Base-by-base conservation (phyloP, 139 green algal genomes). In the Chlamydomonas asymmetrica region DNA sequence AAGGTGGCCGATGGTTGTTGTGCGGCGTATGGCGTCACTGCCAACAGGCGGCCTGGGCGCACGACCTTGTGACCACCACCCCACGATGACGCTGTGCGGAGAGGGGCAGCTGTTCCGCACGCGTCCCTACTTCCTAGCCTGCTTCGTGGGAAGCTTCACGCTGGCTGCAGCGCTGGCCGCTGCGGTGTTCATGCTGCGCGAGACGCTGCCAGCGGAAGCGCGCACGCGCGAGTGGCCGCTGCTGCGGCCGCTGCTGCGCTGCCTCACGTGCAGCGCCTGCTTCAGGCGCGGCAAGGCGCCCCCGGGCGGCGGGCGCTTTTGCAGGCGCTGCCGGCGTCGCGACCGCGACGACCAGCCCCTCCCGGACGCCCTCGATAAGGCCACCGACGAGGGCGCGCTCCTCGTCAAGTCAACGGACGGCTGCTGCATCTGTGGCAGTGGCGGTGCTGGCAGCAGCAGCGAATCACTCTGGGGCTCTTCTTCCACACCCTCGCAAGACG, bases 111-210 rank as follows among this genome's bases (percentile, higher is more conserved):
- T 81, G 49, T 35, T 81, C 27, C 4, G 40, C 45, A 50, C 41
- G 82, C 91, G 88, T 74, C 89, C 88, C 2, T 95, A 85, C 71
- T 71, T 94, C 6, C 74, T 93, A 37, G 80, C 86, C 25, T 94
- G 89, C 74, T 52, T 90, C 16, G 48, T 87, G n/a, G 81, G 57
- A 10, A 71, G 67, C 3, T 1, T 83, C 10, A 79, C 78, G 34
- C 56, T 87, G 0, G 39, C 88, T 25, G 60, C 40, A 20, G 16
- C 57, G 2, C 10, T 77, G 41, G 65, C 76, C 29, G 45, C 64
- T 23, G 59, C 27, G 16, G 49, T 67, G 37, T 37, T 87, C 0
- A 23, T 87, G 40, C 71, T 94, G n/a, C 39, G 85, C 7, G 90
- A 94, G 68, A 92, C 90, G 1, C 73, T 93, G 62, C 76, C 76